phyloP scores from a whole-genome alignment of 768 basidiomycete species.

The Rhodotorula babjevae region DNA sequence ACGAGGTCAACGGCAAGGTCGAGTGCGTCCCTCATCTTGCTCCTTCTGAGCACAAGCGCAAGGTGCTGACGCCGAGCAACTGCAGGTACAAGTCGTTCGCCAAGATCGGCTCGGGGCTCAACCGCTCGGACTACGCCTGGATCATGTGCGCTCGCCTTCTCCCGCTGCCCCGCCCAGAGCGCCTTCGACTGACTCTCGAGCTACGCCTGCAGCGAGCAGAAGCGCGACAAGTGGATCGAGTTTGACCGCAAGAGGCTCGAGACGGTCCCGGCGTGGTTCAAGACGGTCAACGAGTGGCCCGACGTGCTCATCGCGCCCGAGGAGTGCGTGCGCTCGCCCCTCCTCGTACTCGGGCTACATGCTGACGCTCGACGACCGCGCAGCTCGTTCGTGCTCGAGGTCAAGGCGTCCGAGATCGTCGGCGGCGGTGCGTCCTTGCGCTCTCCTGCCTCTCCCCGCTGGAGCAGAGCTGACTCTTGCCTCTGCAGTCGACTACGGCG shows the following conservation, averaged over 20 bases:
- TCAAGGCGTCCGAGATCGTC: constrained; percentile 90
- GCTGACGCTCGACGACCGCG: background rate
- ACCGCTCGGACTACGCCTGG: constrained; percentile 79
- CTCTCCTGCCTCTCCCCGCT: background rate
- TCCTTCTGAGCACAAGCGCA: no score
- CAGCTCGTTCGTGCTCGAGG: constrained; percentile 86
- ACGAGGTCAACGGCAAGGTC: constrained; percentile 57
- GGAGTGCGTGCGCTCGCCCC: constrained; percentile 56
- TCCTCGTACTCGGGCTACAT: no score
- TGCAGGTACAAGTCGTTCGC: constrained; percentile 64
- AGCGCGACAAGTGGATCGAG: constrained; percentile 58
- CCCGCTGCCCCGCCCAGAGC: background rate
- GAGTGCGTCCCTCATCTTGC: constrained; percentile 43
- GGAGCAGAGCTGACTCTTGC: background rate
- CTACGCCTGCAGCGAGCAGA: constrained; percentile 55
- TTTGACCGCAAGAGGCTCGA: constrained; percentile 66
- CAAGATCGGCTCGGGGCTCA: constrained; percentile 83
- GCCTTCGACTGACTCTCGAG: background rate
- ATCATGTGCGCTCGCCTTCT: constrained; percentile 50
- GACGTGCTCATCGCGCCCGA: constrained; percentile 86
- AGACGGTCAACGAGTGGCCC: constrained; percentile 67
- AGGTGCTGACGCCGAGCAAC: background rate
- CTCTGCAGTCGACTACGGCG: constrained; percentile 62
- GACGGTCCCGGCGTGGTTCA: constrained; percentile 50
- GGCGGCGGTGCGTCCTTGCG: constrained; percentile 56